Percentiles rank a stretch among this genome's conserved stretches.
phyloP scores from a whole-genome alignment of 345 rosid genomes.

The Eucalyptus cloeziana region DNA sequence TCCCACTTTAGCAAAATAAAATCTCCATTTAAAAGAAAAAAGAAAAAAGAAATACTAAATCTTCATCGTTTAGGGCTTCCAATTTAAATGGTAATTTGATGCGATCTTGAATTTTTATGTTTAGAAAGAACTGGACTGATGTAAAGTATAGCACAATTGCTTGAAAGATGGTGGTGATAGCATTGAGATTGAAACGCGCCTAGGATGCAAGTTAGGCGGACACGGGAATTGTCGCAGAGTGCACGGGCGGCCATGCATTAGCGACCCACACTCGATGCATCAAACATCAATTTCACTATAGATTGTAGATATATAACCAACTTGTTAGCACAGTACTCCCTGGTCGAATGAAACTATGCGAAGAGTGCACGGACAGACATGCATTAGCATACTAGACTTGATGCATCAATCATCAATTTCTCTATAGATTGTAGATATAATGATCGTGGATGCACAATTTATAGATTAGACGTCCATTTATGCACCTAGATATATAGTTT shows the following conservation, averaged over 20 bases:
- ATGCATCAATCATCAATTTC: background rate
- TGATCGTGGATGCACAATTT: background rate
- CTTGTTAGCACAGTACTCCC: rapidly evolving
- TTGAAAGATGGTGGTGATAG: background rate
- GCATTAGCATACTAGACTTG: background rate
- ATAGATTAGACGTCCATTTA: background rate
- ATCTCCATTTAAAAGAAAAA: background rate
- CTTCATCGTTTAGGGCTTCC: background rate
- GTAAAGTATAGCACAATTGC: background rate
- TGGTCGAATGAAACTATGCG: too few species aligned
- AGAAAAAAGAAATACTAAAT: background rate
- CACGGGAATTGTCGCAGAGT: background rate
- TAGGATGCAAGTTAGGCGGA: background rate
- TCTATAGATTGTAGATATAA: background rate
- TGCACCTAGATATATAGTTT: background rate
- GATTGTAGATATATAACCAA: background rate
- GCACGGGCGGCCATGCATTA: background rate
- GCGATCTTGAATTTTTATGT: background rate
- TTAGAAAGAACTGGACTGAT: background rate
- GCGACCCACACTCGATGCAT: background rate
- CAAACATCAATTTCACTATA: background rate
- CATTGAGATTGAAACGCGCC: background rate
- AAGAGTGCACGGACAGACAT: background rate
- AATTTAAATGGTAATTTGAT: background rate
- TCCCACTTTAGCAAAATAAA: background rate